phyloP scores from a whole-genome alignment of 129 eudicot genomes.

The Apium graveolens region DNA sequence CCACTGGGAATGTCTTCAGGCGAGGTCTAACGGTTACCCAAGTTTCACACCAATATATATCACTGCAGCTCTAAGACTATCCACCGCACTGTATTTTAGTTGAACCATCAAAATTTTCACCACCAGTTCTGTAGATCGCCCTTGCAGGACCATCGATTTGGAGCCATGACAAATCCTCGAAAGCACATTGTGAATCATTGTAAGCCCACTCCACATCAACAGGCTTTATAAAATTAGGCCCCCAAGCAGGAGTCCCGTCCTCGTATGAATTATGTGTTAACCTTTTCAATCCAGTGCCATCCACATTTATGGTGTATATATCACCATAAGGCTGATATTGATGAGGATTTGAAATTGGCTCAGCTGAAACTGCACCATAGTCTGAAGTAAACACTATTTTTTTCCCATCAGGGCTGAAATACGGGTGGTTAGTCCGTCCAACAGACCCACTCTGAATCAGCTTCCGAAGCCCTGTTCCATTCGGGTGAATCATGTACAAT shows the following conservation, averaged over 20 bases:
- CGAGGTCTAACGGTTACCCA: too few relatives aligned
- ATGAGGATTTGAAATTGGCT: conserved; percentile 78
- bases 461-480: conserved; percentile 70
- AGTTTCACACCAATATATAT: background rate
- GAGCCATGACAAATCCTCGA: conserved; percentile 74
- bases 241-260: conserved; percentile 93
- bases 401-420: conserved; percentile 76
- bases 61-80: background rate
- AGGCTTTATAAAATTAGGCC: conserved; percentile 39
- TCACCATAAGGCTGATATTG: conserved; percentile 86
- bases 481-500: conserved; percentile 73
- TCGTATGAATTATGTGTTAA: conserved; percentile 77
- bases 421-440: conserved; percentile 82
- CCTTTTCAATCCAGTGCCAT: conserved; percentile 58
- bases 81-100: background rate
- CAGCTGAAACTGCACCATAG: conserved; percentile 88
- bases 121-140: background rate
- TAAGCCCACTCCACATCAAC: conserved; percentile 41
- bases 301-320: conserved; percentile 49
- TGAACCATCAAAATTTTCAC: background rate
- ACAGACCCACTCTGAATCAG: conserved; percentile 62
- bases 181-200: conserved; percentile 33
- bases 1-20: too few relatives aligned
- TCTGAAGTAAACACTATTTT: conserved; percentile 67
- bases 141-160: background rate